Base-by-base conservation (phyloP, 2,329 filamentous ascomycete genomes). In the Hortaea werneckii region DNA sequence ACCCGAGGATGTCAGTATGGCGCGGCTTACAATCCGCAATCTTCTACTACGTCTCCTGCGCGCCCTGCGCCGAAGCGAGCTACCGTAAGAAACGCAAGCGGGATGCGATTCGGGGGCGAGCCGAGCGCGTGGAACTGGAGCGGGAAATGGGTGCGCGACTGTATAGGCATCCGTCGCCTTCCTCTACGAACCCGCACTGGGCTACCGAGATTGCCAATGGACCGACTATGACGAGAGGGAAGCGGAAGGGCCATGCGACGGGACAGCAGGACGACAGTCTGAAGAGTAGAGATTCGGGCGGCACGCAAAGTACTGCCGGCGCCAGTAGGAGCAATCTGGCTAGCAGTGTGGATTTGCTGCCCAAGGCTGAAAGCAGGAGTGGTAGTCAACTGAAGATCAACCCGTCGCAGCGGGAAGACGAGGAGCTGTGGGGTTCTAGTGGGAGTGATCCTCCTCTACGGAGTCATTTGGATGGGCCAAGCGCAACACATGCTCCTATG, bases 181-280 rank as follows among this genome's bases (percentile, higher is more conserved):
- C 87, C 57, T 83, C 82, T 58, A 94, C 87, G 28, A 95, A 95
- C 58, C 82, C 83, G 9, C 87, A 86, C 67, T 95, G 89, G 89
- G 72, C 77, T 29, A 85, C 92, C 60, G 89, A 95, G 65, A 94
- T 95, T 54, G 74, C 73, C 51, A 76, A 89, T 67, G 89, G 89
- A 0, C 89, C 89, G 29, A 47, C 46, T 9, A 67, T 71, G 76
- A 32, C 43, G 47, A 58, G 47, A 54, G 35, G 37, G 13, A 29
- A 29, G 37, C 13, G 42, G 42, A 13, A 56, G 40, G 46, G 50
- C 7, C 42, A 41, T 26, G 45, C 41, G 30, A 46, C 43, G 29
- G 20, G 20, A 20, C 42, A 40, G 66, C 79, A 75, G 32, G 67
- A 79, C 20, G 70, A 68, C 42, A 80, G 77, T 57, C 75, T 81